Percentiles rank a stretch among this genome's conserved stretches.
phyloP scores from a whole-genome alignment of 352 stramenopile genomes.

The Globisporangium rhizosaccharum region DNA sequence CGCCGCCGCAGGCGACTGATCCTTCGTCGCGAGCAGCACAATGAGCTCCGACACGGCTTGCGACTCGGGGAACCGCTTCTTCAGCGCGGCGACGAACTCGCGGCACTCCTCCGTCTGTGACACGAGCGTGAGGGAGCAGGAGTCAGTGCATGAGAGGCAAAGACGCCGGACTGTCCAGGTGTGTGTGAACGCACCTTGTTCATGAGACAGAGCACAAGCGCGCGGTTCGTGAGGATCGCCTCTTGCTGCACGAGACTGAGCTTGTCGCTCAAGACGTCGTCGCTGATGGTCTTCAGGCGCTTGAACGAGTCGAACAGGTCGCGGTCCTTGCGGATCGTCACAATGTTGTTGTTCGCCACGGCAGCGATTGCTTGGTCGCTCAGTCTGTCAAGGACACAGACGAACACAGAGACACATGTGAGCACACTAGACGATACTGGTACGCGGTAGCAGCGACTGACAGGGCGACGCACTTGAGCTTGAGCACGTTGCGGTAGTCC shows the following conservation, averaged over 20 bases:
- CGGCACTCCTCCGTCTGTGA: conserved; percentile 57
- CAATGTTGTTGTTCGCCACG: conserved; percentile 79
- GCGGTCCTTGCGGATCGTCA: conserved; percentile 68
- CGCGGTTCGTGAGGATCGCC: conserved; percentile 67
- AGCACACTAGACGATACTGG: not conserved
- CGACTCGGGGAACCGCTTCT: conserved; percentile 56
- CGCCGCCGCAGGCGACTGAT: conserved; percentile 45
- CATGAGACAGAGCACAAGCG: conserved; percentile 65
- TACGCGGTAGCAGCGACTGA: not conserved
- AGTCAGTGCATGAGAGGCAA: not conserved
- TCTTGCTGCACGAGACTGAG: conserved; percentile 56
- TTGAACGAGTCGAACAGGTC: conserved; percentile 84
- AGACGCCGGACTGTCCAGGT: not conserved
- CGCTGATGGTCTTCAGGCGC: conserved; percentile 65
- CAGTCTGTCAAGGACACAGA: conserved; percentile 25
- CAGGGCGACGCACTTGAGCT: conserved; percentile 55
- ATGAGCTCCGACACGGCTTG: conserved; percentile 53
- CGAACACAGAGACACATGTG: not conserved
- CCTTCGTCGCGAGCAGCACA: conserved; percentile 61
- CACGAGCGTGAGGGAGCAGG: not conserved
- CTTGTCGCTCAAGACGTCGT: conserved; percentile 51
- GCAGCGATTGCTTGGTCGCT: conserved; percentile 55
- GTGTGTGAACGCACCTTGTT: conserved; percentile 45
- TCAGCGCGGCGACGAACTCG: conserved; percentile 43
- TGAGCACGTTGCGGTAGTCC: conserved; percentile 73